Conservation (phyloP, 2,329 filamentous ascomycete genomes). For the Cordyceps javanica region DNA sequence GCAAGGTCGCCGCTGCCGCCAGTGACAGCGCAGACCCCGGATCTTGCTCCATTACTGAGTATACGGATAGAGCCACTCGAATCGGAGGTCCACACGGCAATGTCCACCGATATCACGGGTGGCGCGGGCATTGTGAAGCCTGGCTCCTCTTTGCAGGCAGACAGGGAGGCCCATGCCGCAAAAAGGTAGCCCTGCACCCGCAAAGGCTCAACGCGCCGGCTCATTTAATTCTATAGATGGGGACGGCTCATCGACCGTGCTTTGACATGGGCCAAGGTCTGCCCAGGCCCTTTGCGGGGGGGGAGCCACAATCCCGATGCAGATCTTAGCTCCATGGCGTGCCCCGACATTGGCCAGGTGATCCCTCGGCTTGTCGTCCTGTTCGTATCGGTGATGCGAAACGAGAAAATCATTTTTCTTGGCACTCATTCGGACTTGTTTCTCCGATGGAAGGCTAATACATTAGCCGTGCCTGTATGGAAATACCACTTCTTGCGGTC, state of each 20-base stretch:
- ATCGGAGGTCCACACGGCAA: too few species aligned
- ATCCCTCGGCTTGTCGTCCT: not conserved
- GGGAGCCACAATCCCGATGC: not conserved
- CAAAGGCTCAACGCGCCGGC: not conserved
- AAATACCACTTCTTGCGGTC: too few species aligned
- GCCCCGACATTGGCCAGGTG: not conserved
- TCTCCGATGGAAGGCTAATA: not conserved
- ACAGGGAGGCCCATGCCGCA: too few species aligned
- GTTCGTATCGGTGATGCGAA: not conserved
- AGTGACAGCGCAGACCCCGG: too few species aligned
- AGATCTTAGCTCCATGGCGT: not conserved
- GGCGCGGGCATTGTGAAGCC: too few species aligned
- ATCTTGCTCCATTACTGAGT: too few species aligned
- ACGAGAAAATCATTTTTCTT: not conserved
- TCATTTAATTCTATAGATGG: not conserved
- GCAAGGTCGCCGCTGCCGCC: too few species aligned
- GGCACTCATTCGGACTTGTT: not conserved
- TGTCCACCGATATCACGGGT: too few species aligned
- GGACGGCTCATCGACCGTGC: not conserved
- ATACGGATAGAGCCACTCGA: too few species aligned
- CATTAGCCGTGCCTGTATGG: too few species aligned
- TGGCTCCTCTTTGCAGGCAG: too few species aligned
- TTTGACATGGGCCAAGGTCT: not conserved
- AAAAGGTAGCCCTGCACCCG: too few species aligned
- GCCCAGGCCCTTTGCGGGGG: not conserved